Base-by-base conservation (phyloP, 805 yeast genomes). In the Saccharomyces jurei region DNA sequence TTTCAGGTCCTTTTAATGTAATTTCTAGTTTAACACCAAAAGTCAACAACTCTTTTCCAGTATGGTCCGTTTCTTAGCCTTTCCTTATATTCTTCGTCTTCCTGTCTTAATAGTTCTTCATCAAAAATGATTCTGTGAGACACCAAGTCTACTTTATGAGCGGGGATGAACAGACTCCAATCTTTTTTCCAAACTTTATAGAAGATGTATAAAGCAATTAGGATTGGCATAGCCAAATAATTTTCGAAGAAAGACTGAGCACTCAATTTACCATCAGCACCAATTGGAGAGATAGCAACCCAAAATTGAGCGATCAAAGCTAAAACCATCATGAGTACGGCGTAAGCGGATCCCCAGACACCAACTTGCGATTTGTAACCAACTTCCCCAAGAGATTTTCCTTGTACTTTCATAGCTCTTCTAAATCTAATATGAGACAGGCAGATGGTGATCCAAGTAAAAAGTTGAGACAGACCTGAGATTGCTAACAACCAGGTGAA, bases 401-500 rank as follows among this genome's bases (percentile, higher is more conserved):
- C 82, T 69, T 83, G 87, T 1, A 73, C 81, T 49, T 65, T 65
- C 71, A 83, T 70, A 1, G 86, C 88, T 41, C 68, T 65, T 74
- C 87, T 77, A 69, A 84, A 82, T 62, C 87, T 71, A 54, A 81
- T 67, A 60, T 82, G 83, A 50, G 81, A 73, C 52, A 80, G 52
- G 60, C 82, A 81, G 57, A 84, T 83, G 25, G 80, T 67, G 51
- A 76, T 67, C 86, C 87, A 84, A 1, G 87, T 82, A 61, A 84
- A 79, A 44, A 83, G 67, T 32, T 85, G 81, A 28, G 84, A 79
- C 44, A 85, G 69, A 44, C 87, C 86, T 44, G 83, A 77, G 53
- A 84, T 73, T 46, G 87, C 79, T 60, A 82, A 69, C 59, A 84
- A 72, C 89, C 89, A 84, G 52, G 78, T 74, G 71, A 83, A 84